Evolutionary conservation across 202 grass and related monocot genomes (phyloP), one percentile per base, ranked within the genome.

Genomic region (Tripidium arundinaceum): DNA sequence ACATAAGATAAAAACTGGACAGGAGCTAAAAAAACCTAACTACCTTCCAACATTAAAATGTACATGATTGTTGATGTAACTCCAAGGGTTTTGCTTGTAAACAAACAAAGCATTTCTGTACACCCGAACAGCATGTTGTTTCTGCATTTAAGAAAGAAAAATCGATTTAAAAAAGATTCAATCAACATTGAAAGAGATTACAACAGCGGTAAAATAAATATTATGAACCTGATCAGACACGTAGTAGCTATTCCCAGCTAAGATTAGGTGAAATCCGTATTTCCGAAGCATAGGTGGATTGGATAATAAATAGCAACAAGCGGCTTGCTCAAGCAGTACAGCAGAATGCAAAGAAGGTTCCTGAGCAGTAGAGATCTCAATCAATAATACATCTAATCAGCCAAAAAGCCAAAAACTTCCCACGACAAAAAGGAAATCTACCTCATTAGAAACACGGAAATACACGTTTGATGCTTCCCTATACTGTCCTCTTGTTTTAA

Each of bases 41-140:
- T 91, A 99, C 96, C 96, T 99, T 80, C 96, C 96, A 77, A 96
- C 74, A 90, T 99, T 99, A 86, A 90, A 99, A 88, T 96, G 96
- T 72, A 99, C 92, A 87, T 93, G 96, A 90, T 99, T 87, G 38
- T 93, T 96, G 75, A 99, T 99, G 78, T 93, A 99, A 93, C 77
- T 96, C 96, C 96, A 99, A 79, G 88, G 87, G 79, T 90, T 91
- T 80, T 91, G 88, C 85, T 85, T 91, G 85, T 99, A 99, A 69
- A 99, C 92, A 73, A 86, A 93, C 18, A 99, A 83, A 85, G 92
- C 92, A 83, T 93, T 99, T 85, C 88, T 91, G 83, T 99, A 99
- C 49, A 78, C 88, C 68, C 92, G 86, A 79, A 99, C 83, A 78
- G 96, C 92, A 95, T 96, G 96, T 79, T 95, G 86, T 85, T 88